phyloP scores from a whole-genome alignment of 192 early-diverging fungal species.

The Coemansia sp. region DNA sequence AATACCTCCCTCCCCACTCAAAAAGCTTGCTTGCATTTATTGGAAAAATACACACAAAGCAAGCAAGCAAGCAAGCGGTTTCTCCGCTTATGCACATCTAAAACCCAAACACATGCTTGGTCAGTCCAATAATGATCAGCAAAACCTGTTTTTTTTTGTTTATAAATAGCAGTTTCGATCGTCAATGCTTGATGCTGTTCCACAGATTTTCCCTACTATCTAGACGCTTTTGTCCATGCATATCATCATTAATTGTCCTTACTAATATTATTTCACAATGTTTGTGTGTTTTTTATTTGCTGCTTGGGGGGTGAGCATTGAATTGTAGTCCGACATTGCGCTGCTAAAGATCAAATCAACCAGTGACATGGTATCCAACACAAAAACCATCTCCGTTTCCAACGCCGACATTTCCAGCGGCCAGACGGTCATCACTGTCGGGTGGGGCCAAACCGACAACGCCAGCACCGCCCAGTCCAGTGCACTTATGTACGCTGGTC shows the following conservation, averaged over 20 bases:
- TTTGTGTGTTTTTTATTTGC: neutral
- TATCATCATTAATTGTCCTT: neutral
- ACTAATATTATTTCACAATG: neutral
- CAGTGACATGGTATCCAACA: constrained; percentile 25
- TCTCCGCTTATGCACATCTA: neutral
- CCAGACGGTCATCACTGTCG: constrained; percentile 32
- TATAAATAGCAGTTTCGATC: neutral
- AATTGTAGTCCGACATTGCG: constrained; percentile 50
- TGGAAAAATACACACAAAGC: too few relatives aligned
- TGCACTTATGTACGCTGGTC: constrained; percentile 35
- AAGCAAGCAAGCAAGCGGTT: too few relatives aligned
- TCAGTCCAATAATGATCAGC: neutral
- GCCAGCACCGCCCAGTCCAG: constrained; percentile 29
- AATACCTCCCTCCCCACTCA: neutral
- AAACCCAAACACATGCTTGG: neutral
- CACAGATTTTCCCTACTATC: too few relatives aligned
- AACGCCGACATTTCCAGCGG: constrained; percentile 21
- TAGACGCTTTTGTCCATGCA: too few relatives aligned
- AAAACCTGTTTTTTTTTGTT: neutral
- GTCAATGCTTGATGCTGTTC: too few relatives aligned
- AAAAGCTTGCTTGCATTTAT: too few relatives aligned
- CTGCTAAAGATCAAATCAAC: constrained; percentile 41
- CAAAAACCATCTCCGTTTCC: constrained; percentile 26
- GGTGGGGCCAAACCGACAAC: constrained; percentile 50
- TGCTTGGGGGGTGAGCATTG: neutral